Base-by-base conservation (phyloP, 2,329 filamentous ascomycete genomes). In the Xylaria multiplex region DNA sequence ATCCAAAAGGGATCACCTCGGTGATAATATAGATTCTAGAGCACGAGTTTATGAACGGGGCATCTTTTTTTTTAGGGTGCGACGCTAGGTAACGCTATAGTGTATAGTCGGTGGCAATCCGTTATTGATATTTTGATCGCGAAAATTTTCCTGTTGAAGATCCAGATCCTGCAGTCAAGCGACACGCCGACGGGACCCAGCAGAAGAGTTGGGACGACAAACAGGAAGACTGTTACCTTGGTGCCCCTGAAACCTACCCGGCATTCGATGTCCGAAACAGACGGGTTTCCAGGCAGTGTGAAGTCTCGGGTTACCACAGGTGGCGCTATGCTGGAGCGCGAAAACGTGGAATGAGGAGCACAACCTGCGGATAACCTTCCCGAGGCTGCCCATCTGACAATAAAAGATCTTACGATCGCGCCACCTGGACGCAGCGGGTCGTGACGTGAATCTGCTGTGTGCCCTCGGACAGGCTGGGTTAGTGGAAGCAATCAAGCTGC, bases 111-210 rank as follows among this genome's bases (percentile, higher is more conserved):
- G 64, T 52, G 64, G 66, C 37, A 50, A 60, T 24, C 65, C 59
- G 53, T 13, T 37, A 35, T 13, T 5, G 16, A 40, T 24, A 50
- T 35, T 32, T 40, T 22, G 48, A 66, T 74, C 72, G 72, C 72
- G 70, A 74, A 73, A 19, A 65, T 64, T 71, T 74, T 66, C 72
- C 70, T 71, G 64, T 71, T 70, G 55, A 48, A 69, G 71, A 70
- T 64, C 57, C 43, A 68, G 73, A 75, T 73, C 69, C 71, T 62
- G 72, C 68, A 70, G 65, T 71, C 69, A 70, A 71, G 71, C 69
- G 72, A 66, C 46, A 24, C 27, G 59, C 50, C 57, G 55, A 69
- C 72, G 72, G 71, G 68, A 65, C 43, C 65, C 64, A 68, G 70
- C 71, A 74, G 66, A 65, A 42, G 27, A 49, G 37, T 46, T 50